These are phyloP conservation scores for Astragalus membranaceus DNA, from an alignment of 306 rosid genomes.

Conservation along the genomic window DNA sequence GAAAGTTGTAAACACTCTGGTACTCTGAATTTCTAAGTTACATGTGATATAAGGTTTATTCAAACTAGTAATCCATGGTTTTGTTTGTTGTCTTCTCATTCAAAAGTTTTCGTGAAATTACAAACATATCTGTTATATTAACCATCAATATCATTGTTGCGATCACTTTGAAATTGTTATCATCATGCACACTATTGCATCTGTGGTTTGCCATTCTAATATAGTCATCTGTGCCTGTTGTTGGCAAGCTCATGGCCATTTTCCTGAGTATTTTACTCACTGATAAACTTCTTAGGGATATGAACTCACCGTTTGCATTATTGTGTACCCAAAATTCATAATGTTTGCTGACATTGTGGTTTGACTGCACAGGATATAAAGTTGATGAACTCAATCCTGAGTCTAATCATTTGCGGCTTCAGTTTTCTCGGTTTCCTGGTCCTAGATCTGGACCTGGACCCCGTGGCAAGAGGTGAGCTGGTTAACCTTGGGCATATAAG, in stretches of 20 bases:
- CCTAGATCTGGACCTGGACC: constrained; percentile 60
- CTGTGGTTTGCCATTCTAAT: not conserved
- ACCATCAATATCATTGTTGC: not conserved
- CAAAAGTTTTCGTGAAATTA: not conserved
- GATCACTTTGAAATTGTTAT: not conserved
- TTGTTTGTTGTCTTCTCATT: not conserved
- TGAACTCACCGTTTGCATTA: not conserved
- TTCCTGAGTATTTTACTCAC: not conserved
- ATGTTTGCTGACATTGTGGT: constrained; percentile 30
- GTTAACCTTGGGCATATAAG: constrained; percentile 7
- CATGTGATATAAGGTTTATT: not conserved
- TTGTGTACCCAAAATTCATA: not conserved
- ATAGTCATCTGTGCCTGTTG: not conserved
- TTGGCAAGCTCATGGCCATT: not conserved
- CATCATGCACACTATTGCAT: no score
- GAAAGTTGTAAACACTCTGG: not conserved
- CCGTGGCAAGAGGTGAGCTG: constrained; percentile 62
- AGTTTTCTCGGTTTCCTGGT: constrained; percentile 80
- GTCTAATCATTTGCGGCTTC: constrained; percentile 66
- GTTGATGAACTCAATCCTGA: constrained; percentile 67
- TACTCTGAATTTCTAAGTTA: not conserved
- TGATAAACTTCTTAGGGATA: not conserved
- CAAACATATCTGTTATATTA: not conserved
- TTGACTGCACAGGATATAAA: constrained; percentile 50
- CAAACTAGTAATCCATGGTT: constrained; percentile 7